These are phyloP conservation scores for Alternaria sp. DNA, from an alignment of 2,329 filamentous ascomycete species.

Conservation along the genomic window DNA sequence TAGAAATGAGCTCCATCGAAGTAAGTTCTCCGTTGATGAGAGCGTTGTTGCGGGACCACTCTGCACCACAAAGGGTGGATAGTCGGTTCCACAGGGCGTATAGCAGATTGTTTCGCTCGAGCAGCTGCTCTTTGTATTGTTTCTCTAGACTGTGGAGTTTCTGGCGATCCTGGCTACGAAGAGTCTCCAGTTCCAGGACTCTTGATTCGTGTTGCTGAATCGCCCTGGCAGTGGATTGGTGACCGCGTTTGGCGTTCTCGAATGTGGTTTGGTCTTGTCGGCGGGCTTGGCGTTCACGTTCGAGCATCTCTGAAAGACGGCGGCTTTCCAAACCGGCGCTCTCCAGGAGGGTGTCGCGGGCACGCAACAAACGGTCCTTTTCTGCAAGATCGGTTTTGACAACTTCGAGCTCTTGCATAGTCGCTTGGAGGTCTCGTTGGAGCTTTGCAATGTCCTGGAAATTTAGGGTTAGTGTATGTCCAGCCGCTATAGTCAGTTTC, in stretches of 20 bases:
- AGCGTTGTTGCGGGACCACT: slow-evolving; percentile 90
- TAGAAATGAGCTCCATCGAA: slow-evolving; percentile 83
- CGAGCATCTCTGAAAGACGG: slow-evolving; percentile 84
- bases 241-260: slow-evolving; percentile 86
- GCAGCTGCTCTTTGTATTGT: slow-evolving; percentile 84
- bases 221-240: slow-evolving; percentile 85
- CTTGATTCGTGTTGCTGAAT: slow-evolving; percentile 85
- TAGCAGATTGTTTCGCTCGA: slow-evolving; percentile 87
- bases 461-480: slow-evolving; percentile 24
- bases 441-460: slow-evolving; percentile 80
- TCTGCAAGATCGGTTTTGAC: slow-evolving; percentile 82
- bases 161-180: slow-evolving; percentile 78
- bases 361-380: slow-evolving; percentile 88
- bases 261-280: slow-evolving; percentile 87
- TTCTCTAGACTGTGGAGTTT: slow-evolving; percentile 79
- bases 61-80: slow-evolving; percentile 82
- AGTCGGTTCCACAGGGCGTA: slow-evolving; percentile 90
- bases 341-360: slow-evolving; percentile 87
- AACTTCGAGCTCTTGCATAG: slow-evolving; percentile 80
- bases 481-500: slow-evolving; percentile 1
- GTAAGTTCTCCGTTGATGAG: slow-evolving; percentile 88
- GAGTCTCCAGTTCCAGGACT: slow-evolving; percentile 85
- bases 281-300: slow-evolving; percentile 86
- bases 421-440: slow-evolving; percentile 86
- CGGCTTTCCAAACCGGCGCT: slow-evolving; percentile 85